These are phyloP conservation scores for Aspergillus incahuasiensis DNA, from an alignment of 495 filamentous ascomycete species.

Conservation along the genomic window DNA sequence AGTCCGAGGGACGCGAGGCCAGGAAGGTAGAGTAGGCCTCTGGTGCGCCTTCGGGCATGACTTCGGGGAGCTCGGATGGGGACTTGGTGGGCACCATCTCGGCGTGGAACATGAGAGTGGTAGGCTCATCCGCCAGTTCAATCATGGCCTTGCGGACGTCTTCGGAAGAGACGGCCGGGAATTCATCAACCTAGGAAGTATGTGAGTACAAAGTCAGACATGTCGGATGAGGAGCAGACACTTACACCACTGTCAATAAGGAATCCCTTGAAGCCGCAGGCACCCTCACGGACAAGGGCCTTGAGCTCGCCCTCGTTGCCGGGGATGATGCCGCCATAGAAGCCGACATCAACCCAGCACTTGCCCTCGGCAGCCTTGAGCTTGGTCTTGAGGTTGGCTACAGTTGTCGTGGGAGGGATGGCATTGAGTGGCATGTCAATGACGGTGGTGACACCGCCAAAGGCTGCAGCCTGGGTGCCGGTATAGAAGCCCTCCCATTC, in stretches of 20 bases:
- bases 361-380: conserved; percentile 77
- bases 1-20: conserved; percentile 79
- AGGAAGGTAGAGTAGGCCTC: conserved; percentile 87
- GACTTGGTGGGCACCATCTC: conserved; percentile 93
- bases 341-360: conserved; percentile 98
- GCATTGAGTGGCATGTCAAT: conserved; percentile 98
- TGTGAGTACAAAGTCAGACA: conserved; percentile 1
- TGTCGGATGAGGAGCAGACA: conserved; percentile 15
- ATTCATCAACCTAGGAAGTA: conserved; percentile 74
- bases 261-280: conserved; percentile 96
- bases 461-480: conserved; percentile 88
- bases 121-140: conserved; percentile 70
- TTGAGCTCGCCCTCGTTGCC: conserved; percentile 80
- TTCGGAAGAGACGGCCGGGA: conserved; percentile 76
- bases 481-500: conserved; percentile 99
- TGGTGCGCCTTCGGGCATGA: conserved; percentile 69
- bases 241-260: conserved; percentile 93
- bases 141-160: conserved; percentile 79
- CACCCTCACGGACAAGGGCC: conserved; percentile 75
- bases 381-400: conserved; percentile 78
- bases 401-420: conserved; percentile 91
- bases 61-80: conserved; percentile 67
- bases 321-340: conserved; percentile 93
- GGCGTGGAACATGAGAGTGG: conserved; percentile 96
- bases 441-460: conserved; percentile 96